Evolutionary conservation across 805 yeast species (phyloP).

Genomic region (Grigorovia jiainica): DNA sequence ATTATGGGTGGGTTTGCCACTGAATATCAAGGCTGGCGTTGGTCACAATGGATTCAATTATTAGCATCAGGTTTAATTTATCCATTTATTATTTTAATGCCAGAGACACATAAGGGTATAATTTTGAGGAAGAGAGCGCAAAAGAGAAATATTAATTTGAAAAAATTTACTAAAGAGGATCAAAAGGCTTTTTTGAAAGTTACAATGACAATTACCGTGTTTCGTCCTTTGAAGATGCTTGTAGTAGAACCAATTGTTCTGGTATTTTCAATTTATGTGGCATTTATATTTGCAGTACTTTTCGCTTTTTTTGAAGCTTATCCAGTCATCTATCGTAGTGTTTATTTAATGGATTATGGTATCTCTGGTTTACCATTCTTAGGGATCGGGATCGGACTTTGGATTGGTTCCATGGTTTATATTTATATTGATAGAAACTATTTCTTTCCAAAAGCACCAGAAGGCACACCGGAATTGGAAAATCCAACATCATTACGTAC

Average conservation of each 20-base stretch:
- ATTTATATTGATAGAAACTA: conserved; percentile 38
- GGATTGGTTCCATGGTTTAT: conserved; percentile 45
- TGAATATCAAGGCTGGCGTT: conserved; percentile 51
- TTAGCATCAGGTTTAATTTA: conserved; percentile 52
- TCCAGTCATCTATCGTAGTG: conserved; percentile 64
- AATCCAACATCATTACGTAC: conserved; percentile 26
- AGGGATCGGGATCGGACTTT: conserved; percentile 62
- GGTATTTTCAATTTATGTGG: conserved; percentile 58
- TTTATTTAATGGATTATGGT: conserved; percentile 50
- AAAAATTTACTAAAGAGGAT: conserved; percentile 28
- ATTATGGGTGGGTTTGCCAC: conserved; percentile 66
- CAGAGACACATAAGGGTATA: conserved; percentile 68
- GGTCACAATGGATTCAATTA: conserved; percentile 64
- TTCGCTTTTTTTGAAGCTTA: conserved; percentile 76
- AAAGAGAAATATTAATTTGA: conserved; percentile 46
- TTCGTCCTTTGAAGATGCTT: conserved; percentile 62
- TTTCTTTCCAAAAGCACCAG: conserved; percentile 49
- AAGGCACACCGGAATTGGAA: conserved; percentile 43
- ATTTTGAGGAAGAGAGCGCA: conserved; percentile 51
- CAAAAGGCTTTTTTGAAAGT: conserved; percentile 33
- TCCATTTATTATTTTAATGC: conserved; percentile 39
- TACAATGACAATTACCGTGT: conserved; percentile 41
- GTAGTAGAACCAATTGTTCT: conserved; percentile 66
- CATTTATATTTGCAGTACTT: conserved; percentile 67
- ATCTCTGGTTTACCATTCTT: conserved; percentile 61